These are phyloP conservation scores for Leucaena leucocephala DNA, from an alignment of 306 rosid species.

Conservation along the genomic window DNA sequence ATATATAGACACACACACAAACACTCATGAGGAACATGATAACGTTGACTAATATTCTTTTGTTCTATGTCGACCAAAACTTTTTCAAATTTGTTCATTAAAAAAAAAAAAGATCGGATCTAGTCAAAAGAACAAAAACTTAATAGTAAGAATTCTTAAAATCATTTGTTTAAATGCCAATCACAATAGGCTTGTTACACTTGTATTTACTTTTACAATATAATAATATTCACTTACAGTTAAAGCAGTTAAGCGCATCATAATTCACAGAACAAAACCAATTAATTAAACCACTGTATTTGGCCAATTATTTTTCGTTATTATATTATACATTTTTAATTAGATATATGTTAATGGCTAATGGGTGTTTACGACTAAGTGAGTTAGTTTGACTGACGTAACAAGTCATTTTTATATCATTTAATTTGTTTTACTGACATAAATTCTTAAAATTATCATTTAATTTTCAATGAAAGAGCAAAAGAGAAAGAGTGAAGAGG, in stretches of 20 bases:
- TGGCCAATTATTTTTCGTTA: not conserved
- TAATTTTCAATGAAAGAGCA: too few relatives aligned
- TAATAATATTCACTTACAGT: not conserved
- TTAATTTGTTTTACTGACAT: too few relatives aligned
- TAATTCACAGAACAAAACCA: not conserved
- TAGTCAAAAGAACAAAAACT: too few relatives aligned
- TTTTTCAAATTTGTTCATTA: not conserved
- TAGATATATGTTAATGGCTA: not conserved
- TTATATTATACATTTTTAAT: not conserved
- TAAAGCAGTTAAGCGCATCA: not conserved
- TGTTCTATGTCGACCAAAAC: not conserved
- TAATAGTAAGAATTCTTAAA: not conserved
- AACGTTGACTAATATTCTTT: not conserved
- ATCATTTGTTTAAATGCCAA: not conserved
- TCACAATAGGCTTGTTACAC: not conserved
- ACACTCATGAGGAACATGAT: not conserved
- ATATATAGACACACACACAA: too few relatives aligned
- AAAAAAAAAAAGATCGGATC: not conserved
- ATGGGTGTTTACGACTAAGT: not conserved
- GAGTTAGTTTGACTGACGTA: too few relatives aligned
- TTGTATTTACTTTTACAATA: not conserved
- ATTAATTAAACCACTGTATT: not conserved
- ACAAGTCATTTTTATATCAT: too few relatives aligned
- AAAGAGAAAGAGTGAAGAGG: too few relatives aligned
- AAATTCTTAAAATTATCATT: too few relatives aligned